phyloP scores from a whole-genome alignment of 495 filamentous ascomycete genomes.

The Aspergillus ostianus region DNA sequence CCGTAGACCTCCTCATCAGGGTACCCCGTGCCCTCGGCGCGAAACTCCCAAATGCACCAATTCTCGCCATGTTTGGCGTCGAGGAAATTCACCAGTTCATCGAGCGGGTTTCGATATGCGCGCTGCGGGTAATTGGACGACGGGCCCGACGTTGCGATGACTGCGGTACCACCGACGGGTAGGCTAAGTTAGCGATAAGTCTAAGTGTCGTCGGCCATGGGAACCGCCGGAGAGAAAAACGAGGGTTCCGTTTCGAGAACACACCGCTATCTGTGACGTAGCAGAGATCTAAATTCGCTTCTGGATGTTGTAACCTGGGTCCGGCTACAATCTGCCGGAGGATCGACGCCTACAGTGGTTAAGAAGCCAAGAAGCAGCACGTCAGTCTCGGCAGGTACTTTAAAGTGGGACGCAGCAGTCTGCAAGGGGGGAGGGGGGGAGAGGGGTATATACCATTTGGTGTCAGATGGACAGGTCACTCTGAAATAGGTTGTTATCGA shows the following conservation, averaged over 20 bases:
- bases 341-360: constrained; percentile 53
- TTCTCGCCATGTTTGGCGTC: constrained; percentile 75
- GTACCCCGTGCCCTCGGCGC: constrained; percentile 94
- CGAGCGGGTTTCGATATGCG: constrained; percentile 89
- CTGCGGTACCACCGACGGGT: constrained; percentile 26
- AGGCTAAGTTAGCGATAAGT: constrained; percentile 2
- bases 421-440: background rate
- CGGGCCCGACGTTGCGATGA: constrained; percentile 80
- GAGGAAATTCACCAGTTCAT: constrained; percentile 79
- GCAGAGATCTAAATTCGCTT: constrained; percentile 89
- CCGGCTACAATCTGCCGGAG: constrained; percentile 76
- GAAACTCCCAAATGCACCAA: constrained; percentile 97
- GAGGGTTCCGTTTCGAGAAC: too few species aligned
- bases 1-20: constrained; percentile 83
- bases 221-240: background rate
- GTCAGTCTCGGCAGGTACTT: constrained; percentile 21
- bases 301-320: constrained; percentile 76
- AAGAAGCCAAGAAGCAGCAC: constrained; percentile 16
- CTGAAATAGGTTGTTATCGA: background rate
- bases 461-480: background rate
- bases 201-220: background rate
- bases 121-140: constrained; percentile 82
- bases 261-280: constrained; percentile 82
- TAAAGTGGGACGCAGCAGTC: constrained; percentile 6
- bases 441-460: constrained; percentile 1